phyloP scores from a whole-genome alignment of 2,329 filamentous ascomycete species.

The Paracoccidioides lutzii region DNA sequence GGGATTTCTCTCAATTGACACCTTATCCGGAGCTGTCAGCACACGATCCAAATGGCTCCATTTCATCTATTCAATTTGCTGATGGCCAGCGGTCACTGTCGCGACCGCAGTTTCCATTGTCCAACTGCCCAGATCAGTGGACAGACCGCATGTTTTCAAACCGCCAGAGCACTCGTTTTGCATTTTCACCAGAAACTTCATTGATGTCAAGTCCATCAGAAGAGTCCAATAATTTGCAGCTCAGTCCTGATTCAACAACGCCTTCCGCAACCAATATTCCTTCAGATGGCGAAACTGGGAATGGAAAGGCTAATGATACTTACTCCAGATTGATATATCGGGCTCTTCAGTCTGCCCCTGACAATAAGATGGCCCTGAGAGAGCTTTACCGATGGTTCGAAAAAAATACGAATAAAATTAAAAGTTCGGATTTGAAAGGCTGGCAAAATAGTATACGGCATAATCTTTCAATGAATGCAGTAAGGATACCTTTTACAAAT shows the following conservation, averaged over 20 bases:
- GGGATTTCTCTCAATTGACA: neutral
- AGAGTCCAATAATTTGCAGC: neutral
- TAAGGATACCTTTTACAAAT: conserved; percentile 36
- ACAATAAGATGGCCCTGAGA: conserved; percentile 62
- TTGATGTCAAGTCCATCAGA: conserved; percentile 8
- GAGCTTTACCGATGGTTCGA: conserved; percentile 88
- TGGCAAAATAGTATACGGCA: conserved; percentile 96
- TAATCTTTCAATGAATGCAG: conserved; percentile 89
- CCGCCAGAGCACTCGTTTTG: conserved; percentile 5
- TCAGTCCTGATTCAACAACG: neutral
- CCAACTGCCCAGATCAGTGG: neutral
- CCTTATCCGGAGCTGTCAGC: neutral
- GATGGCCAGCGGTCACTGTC: neutral
- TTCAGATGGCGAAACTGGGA: conserved; percentile 10
- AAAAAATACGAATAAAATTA: conserved; percentile 64
- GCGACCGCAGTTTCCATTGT: neutral
- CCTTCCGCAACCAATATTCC: conserved; percentile 16
- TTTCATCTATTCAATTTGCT: neutral
- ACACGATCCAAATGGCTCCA: neutral
- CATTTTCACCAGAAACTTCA: conserved; percentile 6
- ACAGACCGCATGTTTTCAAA: neutral
- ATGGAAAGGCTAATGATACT: conserved; percentile 30
- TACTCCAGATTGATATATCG: conserved; percentile 73
- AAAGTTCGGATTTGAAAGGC: conserved; percentile 48
- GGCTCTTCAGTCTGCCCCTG: conserved; percentile 55